A percentile compares a stretch with the other conserved stretches of the same genome.
Conservation (phyloP, 306 rosid genomes). For the Medicago arabica region DNA sequence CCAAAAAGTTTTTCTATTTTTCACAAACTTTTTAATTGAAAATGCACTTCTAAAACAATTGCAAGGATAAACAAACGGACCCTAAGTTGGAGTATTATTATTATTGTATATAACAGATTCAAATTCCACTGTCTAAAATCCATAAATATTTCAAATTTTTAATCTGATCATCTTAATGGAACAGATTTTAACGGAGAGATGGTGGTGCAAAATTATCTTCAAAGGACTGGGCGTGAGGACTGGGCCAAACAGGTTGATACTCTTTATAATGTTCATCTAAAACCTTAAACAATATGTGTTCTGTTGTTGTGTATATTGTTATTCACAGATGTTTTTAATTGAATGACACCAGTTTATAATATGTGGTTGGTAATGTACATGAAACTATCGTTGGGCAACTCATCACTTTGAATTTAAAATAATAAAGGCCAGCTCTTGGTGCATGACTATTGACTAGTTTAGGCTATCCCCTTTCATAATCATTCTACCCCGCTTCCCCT, state of each 20-base stretch:
- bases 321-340: slow-evolving; percentile 12
- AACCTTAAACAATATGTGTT: slow-evolving; percentile 1
- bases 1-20: neutral
- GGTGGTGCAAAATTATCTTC: slow-evolving; percentile 88
- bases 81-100: neutral
- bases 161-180: slow-evolving; percentile 38
- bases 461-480: slow-evolving; percentile 16
- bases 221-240: slow-evolving; percentile 79
- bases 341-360: slow-evolving; percentile 14
- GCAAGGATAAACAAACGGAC: neutral
- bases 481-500: slow-evolving; percentile 30
- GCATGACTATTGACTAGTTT: slow-evolving; percentile 18
- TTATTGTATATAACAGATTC: slow-evolving; percentile 10
- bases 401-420: neutral
- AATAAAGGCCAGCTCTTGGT: neutral
- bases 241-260: slow-evolving; percentile 86
- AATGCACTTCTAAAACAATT: neutral
- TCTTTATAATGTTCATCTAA: slow-evolving; percentile 30
- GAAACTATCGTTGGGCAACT: slow-evolving; percentile 16
- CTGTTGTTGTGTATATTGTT: neutral
- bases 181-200: slow-evolving; percentile 94
- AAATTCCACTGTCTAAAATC: slow-evolving; percentile 5
- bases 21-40: neutral
- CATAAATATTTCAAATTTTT: slow-evolving; percentile 25
- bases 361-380: slow-evolving; percentile 14